Evolutionary conservation across 1,139 yeast genomes (phyloP).

Genomic region (Geotrichum histeridarum): DNA sequence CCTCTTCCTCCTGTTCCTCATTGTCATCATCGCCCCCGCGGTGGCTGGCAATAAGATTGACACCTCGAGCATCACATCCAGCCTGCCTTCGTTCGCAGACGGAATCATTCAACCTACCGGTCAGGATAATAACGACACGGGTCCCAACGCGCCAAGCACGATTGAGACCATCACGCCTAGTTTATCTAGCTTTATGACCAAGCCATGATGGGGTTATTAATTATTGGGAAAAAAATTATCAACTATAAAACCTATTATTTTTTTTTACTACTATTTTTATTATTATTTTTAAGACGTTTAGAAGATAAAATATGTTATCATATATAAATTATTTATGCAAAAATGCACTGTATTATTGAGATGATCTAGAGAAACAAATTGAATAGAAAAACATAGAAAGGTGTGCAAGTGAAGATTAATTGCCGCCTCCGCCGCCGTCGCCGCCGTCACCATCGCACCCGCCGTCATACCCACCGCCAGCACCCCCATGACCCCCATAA

Average conservation of each 20-base stretch:
- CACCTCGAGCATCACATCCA: constrained; percentile 22
- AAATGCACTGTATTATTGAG: not conserved
- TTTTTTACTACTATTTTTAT: not conserved
- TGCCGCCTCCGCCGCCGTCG: not conserved
- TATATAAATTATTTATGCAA: not conserved
- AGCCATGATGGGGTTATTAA: constrained; percentile 24
- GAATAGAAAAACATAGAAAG: too few species aligned
- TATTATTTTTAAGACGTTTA: not conserved
- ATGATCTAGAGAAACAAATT: not conserved
- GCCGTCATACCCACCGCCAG: not conserved
- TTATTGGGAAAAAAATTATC: not conserved
- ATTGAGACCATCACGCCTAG: constrained; percentile 34
- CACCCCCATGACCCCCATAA: not conserved
- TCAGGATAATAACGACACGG: constrained; percentile 74
- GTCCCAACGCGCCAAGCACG: constrained; percentile 32
- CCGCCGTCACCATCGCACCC: not conserved
- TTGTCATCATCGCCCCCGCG: constrained; percentile 88
- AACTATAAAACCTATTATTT: not conserved
- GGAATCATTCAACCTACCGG: constrained; percentile 90
- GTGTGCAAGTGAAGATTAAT: too few species aligned
- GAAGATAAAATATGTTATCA: not conserved
- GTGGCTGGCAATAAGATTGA: constrained; percentile 41
- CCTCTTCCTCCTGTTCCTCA: constrained; percentile 64
- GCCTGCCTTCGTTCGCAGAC: constrained; percentile 46
- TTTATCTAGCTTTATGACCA: constrained; percentile 26